Base-by-base conservation (phyloP, 2,329 filamentous ascomycete species). In the Ceratocystis ficicola region DNA sequence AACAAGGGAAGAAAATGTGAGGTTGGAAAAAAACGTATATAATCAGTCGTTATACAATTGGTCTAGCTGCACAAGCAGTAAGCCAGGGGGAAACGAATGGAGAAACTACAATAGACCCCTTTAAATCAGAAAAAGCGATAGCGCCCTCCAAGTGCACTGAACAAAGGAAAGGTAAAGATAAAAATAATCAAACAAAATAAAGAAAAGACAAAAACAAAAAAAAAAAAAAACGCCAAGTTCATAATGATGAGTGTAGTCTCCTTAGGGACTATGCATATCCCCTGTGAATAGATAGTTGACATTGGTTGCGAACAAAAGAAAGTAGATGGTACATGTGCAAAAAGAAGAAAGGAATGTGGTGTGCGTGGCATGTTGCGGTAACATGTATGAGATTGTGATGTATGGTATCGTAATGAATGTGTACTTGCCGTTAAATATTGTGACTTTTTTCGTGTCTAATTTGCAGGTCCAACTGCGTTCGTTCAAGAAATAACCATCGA, bases 261-360 rank as follows among this genome's bases (percentile, higher is more conserved):
- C 28, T 17, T 59, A 17, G n/a, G 46, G 61, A 63, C 44, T 48
- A 63, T 63, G 61, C 46, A 63, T 62, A 63, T 32, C 46, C 44
- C 61, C 25, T 20, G n/a, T 32, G n/a, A 44, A 28, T 28, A 44
- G 17, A 46, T 55, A 52, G 20, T 36, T 36, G 25, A 57, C 44
- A 41, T 41, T 41, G 44, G 25, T 10, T 15, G 20, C 5, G n/a
- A 28, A 64, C 22, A 63, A 57, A 64, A 36, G 48, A 28, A 44
- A 64, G 55, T 25, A 57, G 17, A 32, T 59, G 28, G 28, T 59
- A 59, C 55, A 59, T 57, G 52, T 30, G 25, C 12, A 59, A 30
- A 36, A 59, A 36, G 15, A 36, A n/a, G 36, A 7, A 32, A 36
- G 55, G 6, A 30, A 52, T 52, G 48, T 52, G 20, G 20, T 41